A percentile compares a stretch with the other conserved stretches of the same genome.
Conservation (phyloP, 345 rosid genomes). For the Populus davidiana region DNA sequence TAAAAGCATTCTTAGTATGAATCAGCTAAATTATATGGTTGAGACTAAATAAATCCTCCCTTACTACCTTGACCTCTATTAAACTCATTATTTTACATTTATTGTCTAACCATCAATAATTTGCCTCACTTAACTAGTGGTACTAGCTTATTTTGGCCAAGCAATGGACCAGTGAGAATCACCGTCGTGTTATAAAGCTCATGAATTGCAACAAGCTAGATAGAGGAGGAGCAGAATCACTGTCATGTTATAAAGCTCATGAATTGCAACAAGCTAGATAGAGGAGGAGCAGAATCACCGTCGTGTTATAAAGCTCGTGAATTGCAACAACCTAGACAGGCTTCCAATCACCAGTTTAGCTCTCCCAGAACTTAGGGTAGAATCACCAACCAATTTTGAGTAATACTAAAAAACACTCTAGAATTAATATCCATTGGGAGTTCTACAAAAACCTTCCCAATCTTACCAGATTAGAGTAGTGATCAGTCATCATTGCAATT, state of each 20-base stretch:
- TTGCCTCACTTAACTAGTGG: background rate
- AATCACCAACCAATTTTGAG: background rate
- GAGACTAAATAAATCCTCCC: background rate
- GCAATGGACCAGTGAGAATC: background rate
- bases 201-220: background rate
- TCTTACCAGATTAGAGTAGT: conserved; percentile 65
- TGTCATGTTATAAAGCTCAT: background rate
- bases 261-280: background rate
- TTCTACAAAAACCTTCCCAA: background rate
- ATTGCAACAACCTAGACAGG: background rate
- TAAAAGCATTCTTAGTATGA: background rate
- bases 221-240: background rate
- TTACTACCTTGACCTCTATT: background rate
- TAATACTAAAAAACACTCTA: background rate
- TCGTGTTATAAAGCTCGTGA: background rate
- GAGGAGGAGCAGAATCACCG: background rate
- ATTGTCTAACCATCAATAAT: background rate
- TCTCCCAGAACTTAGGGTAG: background rate
- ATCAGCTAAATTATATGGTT: background rate
- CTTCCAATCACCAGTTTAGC: background rate
- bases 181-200: no score
- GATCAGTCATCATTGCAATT: conserved; percentile 86
- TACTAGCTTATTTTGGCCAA: background rate
- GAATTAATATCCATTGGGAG: conserved; percentile 7
- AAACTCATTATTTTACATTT: background rate